A percentile compares a stretch with the other conserved stretches of the same genome.
Conservation (phyloP, 2,329 filamentous ascomycete genomes). For the Alternaria hordeiaustralica region DNA sequence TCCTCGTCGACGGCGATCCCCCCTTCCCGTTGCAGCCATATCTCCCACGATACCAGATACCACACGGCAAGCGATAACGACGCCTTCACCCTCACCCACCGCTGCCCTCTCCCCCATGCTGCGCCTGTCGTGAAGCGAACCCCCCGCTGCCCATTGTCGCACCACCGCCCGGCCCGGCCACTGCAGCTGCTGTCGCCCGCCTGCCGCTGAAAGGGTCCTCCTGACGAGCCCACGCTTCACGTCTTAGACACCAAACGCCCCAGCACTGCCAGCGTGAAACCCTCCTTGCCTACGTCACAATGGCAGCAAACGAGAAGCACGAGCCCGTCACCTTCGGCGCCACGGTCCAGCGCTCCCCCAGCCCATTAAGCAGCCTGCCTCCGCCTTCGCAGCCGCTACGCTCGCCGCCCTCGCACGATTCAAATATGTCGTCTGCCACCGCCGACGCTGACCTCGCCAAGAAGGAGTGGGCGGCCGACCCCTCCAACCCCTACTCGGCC, state of each 20-base stretch:
- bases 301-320: constrained; percentile 40
- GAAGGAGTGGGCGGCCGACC: constrained; percentile 41
- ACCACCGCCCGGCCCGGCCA: background rate
- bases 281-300: constrained; percentile 25
- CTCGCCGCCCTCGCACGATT: constrained; percentile 43
- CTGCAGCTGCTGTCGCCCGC: constrained; percentile 23
- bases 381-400: constrained; percentile 28
- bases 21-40: constrained; percentile 17
- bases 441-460: constrained; percentile 33
- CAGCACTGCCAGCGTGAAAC: constrained; percentile 12
- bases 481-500: constrained; percentile 53
- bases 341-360: constrained; percentile 43
- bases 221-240: constrained; percentile 3
- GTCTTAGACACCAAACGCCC: constrained; percentile 8
- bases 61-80: background rate
- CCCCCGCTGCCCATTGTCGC: background rate
- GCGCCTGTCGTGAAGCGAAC: constrained; percentile 3
- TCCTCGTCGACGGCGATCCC: constrained; percentile 12
- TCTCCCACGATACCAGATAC: background rate
- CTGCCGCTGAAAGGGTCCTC: constrained; percentile 14
- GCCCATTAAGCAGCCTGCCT: constrained; percentile 21
- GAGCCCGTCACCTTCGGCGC: constrained; percentile 53
- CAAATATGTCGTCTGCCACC: constrained; percentile 42
- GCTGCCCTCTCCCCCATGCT: background rate
- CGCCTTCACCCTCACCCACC: background rate